Evolutionary conservation across 352 stramenopile genomes (phyloP).

Genomic region (Globisporangium mamillatum): DNA sequence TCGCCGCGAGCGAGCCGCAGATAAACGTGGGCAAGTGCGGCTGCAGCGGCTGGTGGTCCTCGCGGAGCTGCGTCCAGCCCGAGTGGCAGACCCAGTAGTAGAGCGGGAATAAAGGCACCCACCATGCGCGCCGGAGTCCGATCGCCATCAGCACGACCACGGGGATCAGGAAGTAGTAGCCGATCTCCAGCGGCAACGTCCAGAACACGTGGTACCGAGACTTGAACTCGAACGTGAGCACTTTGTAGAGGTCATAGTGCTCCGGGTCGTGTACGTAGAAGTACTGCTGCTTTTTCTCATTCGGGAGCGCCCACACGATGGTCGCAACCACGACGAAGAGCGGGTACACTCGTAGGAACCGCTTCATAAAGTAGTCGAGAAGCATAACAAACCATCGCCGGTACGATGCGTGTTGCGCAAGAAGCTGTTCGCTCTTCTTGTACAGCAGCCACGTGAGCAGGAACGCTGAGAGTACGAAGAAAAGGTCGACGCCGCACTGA

Average conservation of each 20-base stretch:
- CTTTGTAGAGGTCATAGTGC: slow-evolving; percentile 31
- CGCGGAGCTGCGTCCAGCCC: slow-evolving; percentile 20
- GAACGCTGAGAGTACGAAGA: slow-evolving; percentile 28
- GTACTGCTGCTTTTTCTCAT: slow-evolving; percentile 27
- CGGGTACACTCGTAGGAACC: slow-evolving; percentile 55
- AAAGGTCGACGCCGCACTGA: slow-evolving; percentile 19
- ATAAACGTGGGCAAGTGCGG: slow-evolving; percentile 38
- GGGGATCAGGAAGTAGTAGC: slow-evolving; percentile 39
- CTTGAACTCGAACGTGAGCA: slow-evolving; percentile 25
- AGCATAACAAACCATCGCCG: slow-evolving; percentile 19
- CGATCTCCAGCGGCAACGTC: slow-evolving; percentile 48
- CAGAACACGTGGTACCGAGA: slow-evolving; percentile 47
- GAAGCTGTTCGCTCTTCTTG: slow-evolving; percentile 18
- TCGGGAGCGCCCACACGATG: slow-evolving; percentile 32
- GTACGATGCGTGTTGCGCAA: slow-evolving; percentile 10
- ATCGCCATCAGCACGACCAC: slow-evolving; percentile 23
- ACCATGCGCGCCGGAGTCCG: slow-evolving; percentile 17
- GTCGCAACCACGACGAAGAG: slow-evolving; percentile 37
- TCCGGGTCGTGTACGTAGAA: slow-evolving; percentile 15
- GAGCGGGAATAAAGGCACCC: slow-evolving; percentile 19
- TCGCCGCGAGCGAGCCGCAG: slow-evolving; percentile 28
- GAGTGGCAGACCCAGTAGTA: slow-evolving; percentile 21
- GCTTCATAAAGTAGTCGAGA: slow-evolving; percentile 49
- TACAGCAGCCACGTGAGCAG: slow-evolving; percentile 23
- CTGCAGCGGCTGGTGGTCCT: slow-evolving; percentile 22